Conservation (phyloP, 306 rosid species). For the Quercus gilva region DNA sequence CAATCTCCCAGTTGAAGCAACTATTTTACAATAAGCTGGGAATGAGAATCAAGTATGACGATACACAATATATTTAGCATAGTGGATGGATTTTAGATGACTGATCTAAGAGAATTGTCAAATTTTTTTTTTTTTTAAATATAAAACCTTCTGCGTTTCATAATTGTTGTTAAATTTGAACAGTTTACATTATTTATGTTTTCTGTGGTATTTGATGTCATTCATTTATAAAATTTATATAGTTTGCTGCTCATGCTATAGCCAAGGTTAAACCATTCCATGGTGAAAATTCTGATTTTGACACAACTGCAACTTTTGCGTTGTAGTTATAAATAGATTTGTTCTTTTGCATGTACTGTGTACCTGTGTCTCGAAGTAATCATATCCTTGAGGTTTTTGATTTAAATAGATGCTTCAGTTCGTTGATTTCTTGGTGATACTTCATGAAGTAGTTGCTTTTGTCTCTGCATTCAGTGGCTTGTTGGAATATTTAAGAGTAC, state of each 20-base stretch:
- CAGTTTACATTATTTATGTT: neutral
- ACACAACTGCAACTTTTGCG: neutral
- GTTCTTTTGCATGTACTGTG: neutral
- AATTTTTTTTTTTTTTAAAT: neutral
- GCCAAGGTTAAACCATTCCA: neutral
- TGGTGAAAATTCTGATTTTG: neutral
- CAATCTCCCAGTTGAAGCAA: no score
- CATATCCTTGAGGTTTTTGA: neutral
- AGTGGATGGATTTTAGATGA: neutral
- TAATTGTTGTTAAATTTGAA: neutral
- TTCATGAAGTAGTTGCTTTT: neutral
- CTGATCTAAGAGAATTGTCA: neutral
- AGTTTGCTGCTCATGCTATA: neutral
- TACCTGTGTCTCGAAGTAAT: neutral
- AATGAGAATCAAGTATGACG: neutral
- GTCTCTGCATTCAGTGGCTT: neutral
- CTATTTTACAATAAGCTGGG: no score
- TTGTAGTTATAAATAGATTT: neutral
- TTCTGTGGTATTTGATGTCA: neutral
- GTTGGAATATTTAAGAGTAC: neutral
- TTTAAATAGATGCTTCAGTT: neutral
- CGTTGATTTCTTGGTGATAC: neutral
- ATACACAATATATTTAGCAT: neutral
- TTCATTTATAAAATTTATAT: neutral
- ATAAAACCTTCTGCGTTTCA: neutral